Evolutionary conservation across 805 yeast genomes (phyloP).

Genomic region (Candida endomychidarum): DNA sequence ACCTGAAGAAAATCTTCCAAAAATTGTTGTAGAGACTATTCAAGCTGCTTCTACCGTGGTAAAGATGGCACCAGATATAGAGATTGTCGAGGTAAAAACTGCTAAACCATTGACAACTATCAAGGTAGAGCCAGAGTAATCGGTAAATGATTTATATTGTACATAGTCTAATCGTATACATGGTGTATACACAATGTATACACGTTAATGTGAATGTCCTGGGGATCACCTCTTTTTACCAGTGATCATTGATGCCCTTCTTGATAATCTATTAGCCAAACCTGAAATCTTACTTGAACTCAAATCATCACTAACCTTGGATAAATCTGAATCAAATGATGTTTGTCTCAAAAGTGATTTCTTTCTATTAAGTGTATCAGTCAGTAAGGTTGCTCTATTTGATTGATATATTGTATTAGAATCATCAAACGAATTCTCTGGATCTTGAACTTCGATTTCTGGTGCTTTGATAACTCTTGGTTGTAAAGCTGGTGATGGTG

Average conservation of each 20-base stretch:
- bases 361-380: slow-evolving; percentile 14
- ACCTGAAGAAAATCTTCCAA: slow-evolving; percentile 77
- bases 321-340: slow-evolving; percentile 23
- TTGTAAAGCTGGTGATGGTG: slow-evolving; percentile 46
- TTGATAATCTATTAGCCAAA: slow-evolving; percentile 31
- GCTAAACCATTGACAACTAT: slow-evolving; percentile 14
- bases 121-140: slow-evolving; percentile 10
- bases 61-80: slow-evolving; percentile 59
- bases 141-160: too few species aligned
- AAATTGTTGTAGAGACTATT: slow-evolving; percentile 65
- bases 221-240: slow-evolving; percentile 9
- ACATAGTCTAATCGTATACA: too few species aligned
- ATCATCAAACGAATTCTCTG: slow-evolving; percentile 3
- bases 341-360: slow-evolving; percentile 17
- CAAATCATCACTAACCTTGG: slow-evolving; percentile 15
- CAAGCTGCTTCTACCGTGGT: slow-evolving; percentile 54
- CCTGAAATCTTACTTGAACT: slow-evolving; percentile 21
- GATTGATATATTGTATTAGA: slow-evolving; percentile 10
- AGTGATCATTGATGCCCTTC: slow-evolving; percentile 34
- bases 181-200: too few species aligned
- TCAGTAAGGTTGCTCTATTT: slow-evolving; percentile 11
- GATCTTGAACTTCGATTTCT: neutral
- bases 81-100: slow-evolving; percentile 26
- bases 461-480: slow-evolving; percentile 12
- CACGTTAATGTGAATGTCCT: neutral